Base-by-base conservation (phyloP, 495 filamentous ascomycete species). In the Polyplosphaeria fusca region DNA sequence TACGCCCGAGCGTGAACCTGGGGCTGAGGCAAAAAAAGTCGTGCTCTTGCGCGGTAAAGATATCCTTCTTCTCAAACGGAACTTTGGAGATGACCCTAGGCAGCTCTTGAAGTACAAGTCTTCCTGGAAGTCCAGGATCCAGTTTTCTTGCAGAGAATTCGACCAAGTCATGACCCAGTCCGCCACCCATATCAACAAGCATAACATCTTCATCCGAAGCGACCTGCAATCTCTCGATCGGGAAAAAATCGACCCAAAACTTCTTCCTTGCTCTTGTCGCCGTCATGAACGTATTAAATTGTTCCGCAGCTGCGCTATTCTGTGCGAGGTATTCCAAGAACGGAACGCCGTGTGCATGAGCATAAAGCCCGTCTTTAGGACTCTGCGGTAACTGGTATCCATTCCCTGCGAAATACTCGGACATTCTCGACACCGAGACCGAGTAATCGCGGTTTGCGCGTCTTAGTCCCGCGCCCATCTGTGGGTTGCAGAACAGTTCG, bases 1-100 rank as follows among this genome's bases (percentile, higher is more conserved):
- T 81, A 82, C 0, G 71, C 70, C 3, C 69, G 48, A 0, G 79
- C 79, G 20, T 39, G 18, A n/a, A 14, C 20, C 14, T 22, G 13
- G 11, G 42, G 42, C 22, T 56, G 52, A 18, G 52, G 43, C 16
- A 43, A 23, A 56, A 56, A 32, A 56, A 56, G 30, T 56, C 52
- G 43, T 56, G 32, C 2, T 13, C 30, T 27, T 39, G 52, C 13
- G 23, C 7, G 30, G 7, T 35, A 35, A 35, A 35, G 30, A 35
- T 7, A 35, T 35, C 14, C 30, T 35, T 35, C 14, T 7, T 7
- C 7, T 35, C 30, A 35, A 7, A 7, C 7, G 30, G 30, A 14
- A 35, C 30, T 35, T 35, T 7, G 7, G 30, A 7, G 14, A 35
- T 35, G 30, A 35, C 30, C 14, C 30, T 35, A 7, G 30, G 30